Evolutionary conservation across 106 monocot species (phyloP), one percentile per base, ranked within the genome.

Genomic region (Narthecium ossifragum): DNA sequence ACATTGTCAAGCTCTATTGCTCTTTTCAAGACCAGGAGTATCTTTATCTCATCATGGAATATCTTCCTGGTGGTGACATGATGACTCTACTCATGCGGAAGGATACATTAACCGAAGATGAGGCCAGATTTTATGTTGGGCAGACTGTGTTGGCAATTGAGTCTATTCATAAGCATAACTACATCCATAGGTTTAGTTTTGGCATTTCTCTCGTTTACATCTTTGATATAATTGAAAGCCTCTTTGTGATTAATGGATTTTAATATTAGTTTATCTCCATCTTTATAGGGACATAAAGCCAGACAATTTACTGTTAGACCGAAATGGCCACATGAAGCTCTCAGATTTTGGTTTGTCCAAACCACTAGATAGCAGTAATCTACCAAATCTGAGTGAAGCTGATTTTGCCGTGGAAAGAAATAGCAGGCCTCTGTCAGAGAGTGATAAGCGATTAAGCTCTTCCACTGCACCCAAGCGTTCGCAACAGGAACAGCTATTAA

Each of bases 61-160:
- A 87, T 63, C 82, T 87, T 59, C 86, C 86, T 60, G 86, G 86
- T 60, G 86, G 86, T 59, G 86, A 87, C 32, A 82, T 87, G 86
- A 87, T 87, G 86, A 87, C 86, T 31, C 63, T 87, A 39, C 71
- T 87, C 25, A 87, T 87, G 86, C 81, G 86, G 46, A 87, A 87
- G 56, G 86, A 87, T 32, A 87, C 70, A 5, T 69, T 87, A 26
- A 72, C 81, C 11, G 86, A 82, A 68, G 75, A 82, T 63, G 81
- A 81, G 56, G 75, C 78, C 14, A 75, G 72, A 54, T 87, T 87
- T 65, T 87, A 87, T 55, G 70, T 87, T 67, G 86, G 71, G 14
- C 69, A 87, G 57, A 82, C 86, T 28, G 78, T 87, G 55, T 70
- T 82, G 52, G 86, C 82, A 4, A 87, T 82, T 51, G 86, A 87